phyloP scores from a whole-genome alignment of 495 filamentous ascomycete species.

The Penicillium alfredii region DNA sequence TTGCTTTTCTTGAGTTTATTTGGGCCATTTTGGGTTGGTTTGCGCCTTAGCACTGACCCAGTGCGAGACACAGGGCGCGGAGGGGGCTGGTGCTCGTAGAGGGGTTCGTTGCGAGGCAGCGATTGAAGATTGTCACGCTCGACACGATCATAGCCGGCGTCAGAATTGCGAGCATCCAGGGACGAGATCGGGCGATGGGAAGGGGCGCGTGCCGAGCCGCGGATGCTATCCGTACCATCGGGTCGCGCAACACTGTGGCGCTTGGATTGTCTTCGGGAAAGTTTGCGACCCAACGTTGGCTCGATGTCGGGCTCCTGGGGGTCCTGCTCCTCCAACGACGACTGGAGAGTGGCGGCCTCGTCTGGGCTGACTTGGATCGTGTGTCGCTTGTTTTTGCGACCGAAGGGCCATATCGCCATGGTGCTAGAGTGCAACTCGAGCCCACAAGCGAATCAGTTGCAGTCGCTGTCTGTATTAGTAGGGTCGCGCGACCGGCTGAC shows the following conservation, averaged over 20 bases:
- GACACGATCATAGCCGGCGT: conserved; percentile 9
- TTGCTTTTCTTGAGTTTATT: conserved; percentile 65
- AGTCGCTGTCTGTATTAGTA: conserved; percentile 14
- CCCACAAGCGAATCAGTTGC: conserved; percentile 45
- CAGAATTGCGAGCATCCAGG: conserved; percentile 12
- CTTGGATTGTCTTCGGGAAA: conserved; percentile 39
- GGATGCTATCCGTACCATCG: conserved; percentile 24
- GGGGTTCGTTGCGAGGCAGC: background rate
- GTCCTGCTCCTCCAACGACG: conserved; percentile 23
- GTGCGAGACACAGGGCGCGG: conserved; percentile 37
- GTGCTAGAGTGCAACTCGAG: conserved; percentile 22
- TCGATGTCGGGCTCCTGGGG: conserved; percentile 13
- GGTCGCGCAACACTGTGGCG: conserved; percentile 35
- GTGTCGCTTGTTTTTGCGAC: conserved; percentile 55
- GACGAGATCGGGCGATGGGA: conserved; percentile 22
- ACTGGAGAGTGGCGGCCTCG: conserved; percentile 24
- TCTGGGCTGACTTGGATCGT: conserved; percentile 40
- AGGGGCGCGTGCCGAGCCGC: conserved; percentile 30
- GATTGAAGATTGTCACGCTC: background rate
- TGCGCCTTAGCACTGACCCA: conserved; percentile 60
- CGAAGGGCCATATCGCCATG: conserved; percentile 77
- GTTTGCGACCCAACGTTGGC: conserved; percentile 32
- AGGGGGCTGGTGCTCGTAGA: conserved; percentile 17
- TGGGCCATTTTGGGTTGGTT: conserved; percentile 49
- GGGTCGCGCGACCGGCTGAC: conserved; percentile 17